These are phyloP conservation scores for Eruca vesicaria DNA, from an alignment of 441 rosid species.

Conservation along the genomic window DNA sequence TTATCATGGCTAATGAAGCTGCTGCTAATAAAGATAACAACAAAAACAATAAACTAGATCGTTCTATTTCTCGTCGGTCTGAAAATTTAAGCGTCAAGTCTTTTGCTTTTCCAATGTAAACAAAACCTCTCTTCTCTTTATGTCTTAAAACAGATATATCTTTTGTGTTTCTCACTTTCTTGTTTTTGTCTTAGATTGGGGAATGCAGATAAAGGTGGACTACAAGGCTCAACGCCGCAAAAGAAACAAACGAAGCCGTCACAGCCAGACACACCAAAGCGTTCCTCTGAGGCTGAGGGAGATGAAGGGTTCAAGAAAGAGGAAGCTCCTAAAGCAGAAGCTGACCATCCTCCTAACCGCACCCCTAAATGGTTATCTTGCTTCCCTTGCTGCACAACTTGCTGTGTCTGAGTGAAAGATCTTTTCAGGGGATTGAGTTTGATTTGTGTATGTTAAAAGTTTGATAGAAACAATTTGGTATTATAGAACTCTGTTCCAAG, in stretches of 20 bases:
- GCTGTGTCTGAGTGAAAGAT: slow-evolving; percentile 1
- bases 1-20: slow-evolving; percentile 48
- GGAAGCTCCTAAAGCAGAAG: slow-evolving; percentile 33
- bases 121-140: not conserved
- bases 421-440: not conserved
- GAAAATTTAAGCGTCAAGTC: slow-evolving; percentile 53
- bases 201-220: slow-evolving; percentile 37
- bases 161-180: not conserved
- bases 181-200: slow-evolving; percentile 43
- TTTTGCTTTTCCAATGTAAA: slow-evolving; percentile 79
- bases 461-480: slow-evolving; percentile 13
- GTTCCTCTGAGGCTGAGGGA: not conserved
- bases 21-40: slow-evolving; percentile 13
- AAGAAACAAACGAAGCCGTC: slow-evolving; percentile 27
- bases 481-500: slow-evolving; percentile 31
- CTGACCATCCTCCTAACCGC: slow-evolving; percentile 4
- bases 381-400: slow-evolving; percentile 53
- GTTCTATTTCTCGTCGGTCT: slow-evolving; percentile 40
- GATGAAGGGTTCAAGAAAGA: slow-evolving; percentile 28
- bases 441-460: not conserved
- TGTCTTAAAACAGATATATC: not conserved
- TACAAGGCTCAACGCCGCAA: slow-evolving; percentile 10
- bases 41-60: slow-evolving; percentile 19
- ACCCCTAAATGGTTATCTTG: slow-evolving; percentile 57
- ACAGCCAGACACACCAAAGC: slow-evolving; percentile 39